phyloP scores from a whole-genome alignment of 352 stramenopile species.

The Globisporangium radiosum region DNA sequence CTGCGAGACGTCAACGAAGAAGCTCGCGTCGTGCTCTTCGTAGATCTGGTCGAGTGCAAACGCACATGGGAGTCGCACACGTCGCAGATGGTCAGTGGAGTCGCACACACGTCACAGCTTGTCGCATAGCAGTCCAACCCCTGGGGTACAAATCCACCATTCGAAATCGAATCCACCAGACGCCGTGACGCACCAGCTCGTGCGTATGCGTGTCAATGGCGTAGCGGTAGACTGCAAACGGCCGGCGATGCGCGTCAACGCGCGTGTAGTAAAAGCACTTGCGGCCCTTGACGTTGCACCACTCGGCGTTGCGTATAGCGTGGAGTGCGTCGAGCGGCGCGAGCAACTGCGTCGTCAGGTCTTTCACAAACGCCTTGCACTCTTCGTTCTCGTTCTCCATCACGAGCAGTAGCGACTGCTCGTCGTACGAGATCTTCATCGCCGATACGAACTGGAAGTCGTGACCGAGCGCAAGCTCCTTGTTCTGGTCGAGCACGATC shows the following conservation, averaged over 20 bases:
- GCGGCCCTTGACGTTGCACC: conserved; percentile 20
- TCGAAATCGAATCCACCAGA: too few species aligned
- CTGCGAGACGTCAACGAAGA: conserved; percentile 80
- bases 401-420: conserved; percentile 48
- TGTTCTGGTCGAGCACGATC: conserved; percentile 76
- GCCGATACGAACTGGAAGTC: conserved; percentile 59
- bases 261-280: conserved; percentile 75
- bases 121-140: too few species aligned
- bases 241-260: conserved; percentile 53
- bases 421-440: conserved; percentile 78
- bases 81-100: too few species aligned
- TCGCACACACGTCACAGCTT: too few species aligned
- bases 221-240: conserved; percentile 60
- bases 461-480: conserved; percentile 28
- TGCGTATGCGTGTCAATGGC: conserved; percentile 34
- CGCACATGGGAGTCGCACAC: too few species aligned
- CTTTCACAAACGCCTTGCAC: conserved; percentile 38
- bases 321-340: conserved; percentile 25
- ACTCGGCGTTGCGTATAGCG: conserved; percentile 71
- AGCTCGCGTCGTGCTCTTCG: conserved; percentile 62
- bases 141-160: too few species aligned
- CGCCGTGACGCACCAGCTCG: conserved; percentile 32
- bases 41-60: conserved; percentile 37
- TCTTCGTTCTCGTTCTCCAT: conserved; percentile 70
- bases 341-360: conserved; percentile 28